Conservation (phyloP, 371 early-diverging fungal genomes). For the Polyrhizophydium stewartii region DNA sequence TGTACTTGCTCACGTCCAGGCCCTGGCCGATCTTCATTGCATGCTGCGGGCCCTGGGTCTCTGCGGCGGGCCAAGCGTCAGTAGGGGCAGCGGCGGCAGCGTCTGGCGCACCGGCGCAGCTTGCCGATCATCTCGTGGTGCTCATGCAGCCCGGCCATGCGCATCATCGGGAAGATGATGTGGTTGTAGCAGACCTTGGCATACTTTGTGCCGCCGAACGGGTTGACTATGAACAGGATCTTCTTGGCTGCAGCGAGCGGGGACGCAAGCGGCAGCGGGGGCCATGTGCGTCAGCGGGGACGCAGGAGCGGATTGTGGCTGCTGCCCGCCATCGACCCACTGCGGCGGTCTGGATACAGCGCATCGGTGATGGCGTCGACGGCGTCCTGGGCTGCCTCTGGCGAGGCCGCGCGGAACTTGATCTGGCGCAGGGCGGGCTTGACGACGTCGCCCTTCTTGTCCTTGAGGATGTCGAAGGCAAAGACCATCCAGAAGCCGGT, state of each 20-base stretch:
- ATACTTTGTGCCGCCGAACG: conserved; percentile 68
- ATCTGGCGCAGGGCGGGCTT: neutral
- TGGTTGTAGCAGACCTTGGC: conserved; percentile 54
- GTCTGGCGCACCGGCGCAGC: neutral
- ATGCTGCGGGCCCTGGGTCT: conserved; percentile 60
- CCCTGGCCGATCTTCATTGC: conserved; percentile 61
- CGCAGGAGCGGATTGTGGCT: too few relatives aligned
- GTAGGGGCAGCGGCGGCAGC: neutral
- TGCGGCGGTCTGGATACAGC: neutral
- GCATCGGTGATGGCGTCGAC: neutral
- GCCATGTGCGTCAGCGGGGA: too few relatives aligned
- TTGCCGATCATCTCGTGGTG: conserved; percentile 54
- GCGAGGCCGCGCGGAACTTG: neutral
- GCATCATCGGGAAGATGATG: conserved; percentile 62
- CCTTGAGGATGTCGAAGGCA: neutral
- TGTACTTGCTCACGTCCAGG: conserved; percentile 50
- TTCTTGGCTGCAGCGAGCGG: conserved; percentile 7
- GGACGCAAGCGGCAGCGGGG: too few relatives aligned
- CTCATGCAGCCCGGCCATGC: conserved; percentile 50
- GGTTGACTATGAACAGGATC: conserved; percentile 58
- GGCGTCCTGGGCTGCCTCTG: neutral
- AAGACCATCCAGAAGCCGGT: neutral
- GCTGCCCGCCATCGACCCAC: neutral
- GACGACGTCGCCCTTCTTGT: neutral
- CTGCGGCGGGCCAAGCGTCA: conserved; percentile 26